Conservation (phyloP, 1,139 yeast species). For the Barnettozyma hawaiiensis region DNA sequence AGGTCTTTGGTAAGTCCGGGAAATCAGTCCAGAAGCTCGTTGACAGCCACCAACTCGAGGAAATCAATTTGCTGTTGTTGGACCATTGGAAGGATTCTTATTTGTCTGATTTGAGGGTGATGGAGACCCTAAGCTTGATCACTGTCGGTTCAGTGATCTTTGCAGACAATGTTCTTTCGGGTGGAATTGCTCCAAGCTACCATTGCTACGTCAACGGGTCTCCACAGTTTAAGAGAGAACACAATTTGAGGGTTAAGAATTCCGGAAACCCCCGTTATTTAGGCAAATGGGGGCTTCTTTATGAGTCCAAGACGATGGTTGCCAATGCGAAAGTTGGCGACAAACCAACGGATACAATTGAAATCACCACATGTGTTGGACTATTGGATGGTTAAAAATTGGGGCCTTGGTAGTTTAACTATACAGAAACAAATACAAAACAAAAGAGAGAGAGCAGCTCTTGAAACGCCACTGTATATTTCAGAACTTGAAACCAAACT, state of each 20-base stretch:
- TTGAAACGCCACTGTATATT: too few relatives aligned
- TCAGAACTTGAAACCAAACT: conserved; percentile 2
- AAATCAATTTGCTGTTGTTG: conserved; percentile 35
- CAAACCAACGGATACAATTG: conserved; percentile 10
- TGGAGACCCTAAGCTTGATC: conserved; percentile 38
- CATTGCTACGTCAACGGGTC: conserved; percentile 35
- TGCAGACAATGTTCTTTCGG: conserved; percentile 36
- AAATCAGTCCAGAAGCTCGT: conserved; percentile 28
- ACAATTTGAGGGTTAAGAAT: conserved; percentile 29
- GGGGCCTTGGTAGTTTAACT: too few relatives aligned
- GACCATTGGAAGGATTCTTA: conserved; percentile 40
- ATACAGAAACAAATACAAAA: too few relatives aligned
- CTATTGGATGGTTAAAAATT: conserved; percentile 11
- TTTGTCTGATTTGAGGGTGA: conserved; percentile 39
- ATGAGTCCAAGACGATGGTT: conserved; percentile 29
- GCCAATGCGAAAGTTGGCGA: not conserved
- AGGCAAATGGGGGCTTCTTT: conserved; percentile 43
- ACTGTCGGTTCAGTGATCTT: conserved; percentile 37
- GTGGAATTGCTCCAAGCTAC: conserved; percentile 41
- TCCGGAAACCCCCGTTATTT: conserved; percentile 29
- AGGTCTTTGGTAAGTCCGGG: conserved; percentile 34
- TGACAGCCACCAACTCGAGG: conserved; percentile 19
- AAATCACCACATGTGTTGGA: conserved; percentile 19
- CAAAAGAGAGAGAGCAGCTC: too few relatives aligned
- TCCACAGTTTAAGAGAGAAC: conserved; percentile 35